Conservation (phyloP, 2,329 filamentous ascomycete species). For the Alternaria gansuensis region DNA sequence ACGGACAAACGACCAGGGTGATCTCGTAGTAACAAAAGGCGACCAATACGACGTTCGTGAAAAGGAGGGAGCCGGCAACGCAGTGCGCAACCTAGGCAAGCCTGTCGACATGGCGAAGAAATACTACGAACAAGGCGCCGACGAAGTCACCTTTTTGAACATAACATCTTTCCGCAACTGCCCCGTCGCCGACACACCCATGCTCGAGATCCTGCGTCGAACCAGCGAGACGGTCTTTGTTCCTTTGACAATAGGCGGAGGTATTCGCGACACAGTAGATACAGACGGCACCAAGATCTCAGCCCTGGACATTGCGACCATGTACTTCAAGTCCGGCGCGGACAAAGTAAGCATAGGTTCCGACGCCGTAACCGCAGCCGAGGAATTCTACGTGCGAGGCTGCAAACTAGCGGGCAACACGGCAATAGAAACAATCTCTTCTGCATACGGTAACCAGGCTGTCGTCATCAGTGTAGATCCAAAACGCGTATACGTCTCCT, state of each 20-base stretch:
- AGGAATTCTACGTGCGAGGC: slow-evolving; percentile 82
- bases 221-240: slow-evolving; percentile 95
- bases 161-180: slow-evolving; percentile 98
- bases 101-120: slow-evolving; percentile 91
- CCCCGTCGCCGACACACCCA: slow-evolving; percentile 88
- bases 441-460: slow-evolving; percentile 93
- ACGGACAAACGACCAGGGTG: slow-evolving; percentile 89
- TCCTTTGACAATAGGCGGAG: slow-evolving; percentile 92
- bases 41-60: slow-evolving; percentile 99
- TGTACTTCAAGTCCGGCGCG: slow-evolving; percentile 97
- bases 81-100: slow-evolving; percentile 93
- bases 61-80: slow-evolving; percentile 68
- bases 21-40: slow-evolving; percentile 96
- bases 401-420: slow-evolving; percentile 78
- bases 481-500: slow-evolving; percentile 83
- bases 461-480: slow-evolving; percentile 97
- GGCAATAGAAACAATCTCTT: slow-evolving; percentile 93
- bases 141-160: slow-evolving; percentile 97
- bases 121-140: slow-evolving; percentile 96
- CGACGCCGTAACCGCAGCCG: slow-evolving; percentile 90
- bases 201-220: slow-evolving; percentile 90
- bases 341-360: slow-evolving; percentile 98
- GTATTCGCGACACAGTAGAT: slow-evolving; percentile 92
- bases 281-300: slow-evolving; percentile 85
- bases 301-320: slow-evolving; percentile 88